These are phyloP conservation scores for Kluyveromyces dobzhanskii DNA, from an alignment of 805 yeast species.

Conservation along the genomic window DNA sequence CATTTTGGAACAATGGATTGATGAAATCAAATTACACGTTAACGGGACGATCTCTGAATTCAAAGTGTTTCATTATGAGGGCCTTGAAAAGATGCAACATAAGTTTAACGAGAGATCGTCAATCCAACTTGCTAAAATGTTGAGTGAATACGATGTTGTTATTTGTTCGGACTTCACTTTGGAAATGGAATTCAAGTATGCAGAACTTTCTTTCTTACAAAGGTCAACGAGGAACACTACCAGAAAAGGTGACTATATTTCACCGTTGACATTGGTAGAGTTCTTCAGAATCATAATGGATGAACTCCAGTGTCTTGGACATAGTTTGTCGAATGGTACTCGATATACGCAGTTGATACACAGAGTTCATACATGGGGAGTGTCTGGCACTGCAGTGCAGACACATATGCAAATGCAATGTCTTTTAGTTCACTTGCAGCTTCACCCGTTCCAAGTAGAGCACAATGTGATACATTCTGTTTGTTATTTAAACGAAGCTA, in stretches of 20 bases:
- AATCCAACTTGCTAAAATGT: constrained; percentile 37
- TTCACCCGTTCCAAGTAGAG: constrained; percentile 60
- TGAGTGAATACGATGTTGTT: constrained; percentile 65
- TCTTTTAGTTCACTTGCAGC: constrained; percentile 55
- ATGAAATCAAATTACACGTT: constrained; percentile 47
- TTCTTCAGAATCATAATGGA: constrained; percentile 92
- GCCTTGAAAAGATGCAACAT: constrained; percentile 35
- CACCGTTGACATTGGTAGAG: constrained; percentile 74
- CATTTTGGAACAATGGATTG: constrained; percentile 77
- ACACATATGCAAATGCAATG: constrained; percentile 62
- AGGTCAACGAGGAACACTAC: constrained; percentile 26
- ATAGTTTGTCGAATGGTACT: constrained; percentile 64
- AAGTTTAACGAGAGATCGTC: constrained; percentile 18
- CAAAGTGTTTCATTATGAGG: constrained; percentile 56
- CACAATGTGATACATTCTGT: too few species aligned
- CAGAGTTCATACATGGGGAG: constrained; percentile 91
- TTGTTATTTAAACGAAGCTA: too few species aligned
- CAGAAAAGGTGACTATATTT: constrained; percentile 48
- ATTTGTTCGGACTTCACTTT: constrained; percentile 69
- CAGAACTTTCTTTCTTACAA: constrained; percentile 52
- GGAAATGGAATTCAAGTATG: constrained; percentile 70
- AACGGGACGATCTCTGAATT: constrained; percentile 33
- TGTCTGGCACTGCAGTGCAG: constrained; percentile 91
- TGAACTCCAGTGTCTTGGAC: constrained; percentile 89
- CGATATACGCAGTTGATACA: constrained; percentile 74